These are phyloP conservation scores for Globisporangium nunn DNA, from an alignment of 352 stramenopile genomes.

Conservation along the genomic window DNA sequence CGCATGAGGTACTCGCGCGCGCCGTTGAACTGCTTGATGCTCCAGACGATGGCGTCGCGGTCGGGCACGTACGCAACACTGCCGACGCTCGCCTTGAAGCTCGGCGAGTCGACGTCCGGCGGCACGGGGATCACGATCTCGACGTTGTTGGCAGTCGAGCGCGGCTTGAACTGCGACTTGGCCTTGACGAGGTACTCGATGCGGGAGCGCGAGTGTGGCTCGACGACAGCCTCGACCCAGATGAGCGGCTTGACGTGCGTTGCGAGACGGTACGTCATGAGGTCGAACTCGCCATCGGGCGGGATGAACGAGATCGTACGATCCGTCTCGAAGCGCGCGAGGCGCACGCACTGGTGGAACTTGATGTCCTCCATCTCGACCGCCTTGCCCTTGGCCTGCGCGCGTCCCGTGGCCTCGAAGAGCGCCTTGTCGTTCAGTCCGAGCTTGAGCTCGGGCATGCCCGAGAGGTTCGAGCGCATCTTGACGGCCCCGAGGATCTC, in stretches of 20 bases:
- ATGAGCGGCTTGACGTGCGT: slow-evolving; percentile 99
- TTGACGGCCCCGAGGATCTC: slow-evolving; percentile 98
- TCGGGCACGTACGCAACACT: slow-evolving; percentile 98
- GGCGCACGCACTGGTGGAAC: slow-evolving; percentile 98
- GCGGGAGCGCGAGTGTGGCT: slow-evolving; percentile 93
- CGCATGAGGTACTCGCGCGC: slow-evolving; percentile 99
- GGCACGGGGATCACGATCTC: slow-evolving; percentile 99
- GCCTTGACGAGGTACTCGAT: slow-evolving; percentile 99
- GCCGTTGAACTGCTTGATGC: slow-evolving; percentile 99
- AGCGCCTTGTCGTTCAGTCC: slow-evolving; percentile 99
- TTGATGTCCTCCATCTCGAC: slow-evolving; percentile 99
- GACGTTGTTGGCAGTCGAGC: slow-evolving; percentile 98
- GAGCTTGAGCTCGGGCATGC: slow-evolving; percentile 99
- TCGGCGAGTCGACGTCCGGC: slow-evolving; percentile 97
- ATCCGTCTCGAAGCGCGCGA: slow-evolving; percentile 99
- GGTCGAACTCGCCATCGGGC: slow-evolving; percentile 98
- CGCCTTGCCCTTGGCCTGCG: slow-evolving; percentile 89
- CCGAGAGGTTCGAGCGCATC: slow-evolving; percentile 98
- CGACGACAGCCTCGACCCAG: slow-evolving; percentile 97
- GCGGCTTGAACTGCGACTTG: slow-evolving; percentile 98
- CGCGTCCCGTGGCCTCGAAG: slow-evolving; percentile 95
- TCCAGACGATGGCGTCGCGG: slow-evolving; percentile 98
- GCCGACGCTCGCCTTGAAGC: slow-evolving; percentile 97
- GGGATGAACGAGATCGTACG: slow-evolving; percentile 99
- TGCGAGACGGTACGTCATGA: slow-evolving; percentile 98